These are phyloP conservation scores for Lanzia echinophila DNA, from an alignment of 2,329 filamentous ascomycete species.

Conservation along the genomic window DNA sequence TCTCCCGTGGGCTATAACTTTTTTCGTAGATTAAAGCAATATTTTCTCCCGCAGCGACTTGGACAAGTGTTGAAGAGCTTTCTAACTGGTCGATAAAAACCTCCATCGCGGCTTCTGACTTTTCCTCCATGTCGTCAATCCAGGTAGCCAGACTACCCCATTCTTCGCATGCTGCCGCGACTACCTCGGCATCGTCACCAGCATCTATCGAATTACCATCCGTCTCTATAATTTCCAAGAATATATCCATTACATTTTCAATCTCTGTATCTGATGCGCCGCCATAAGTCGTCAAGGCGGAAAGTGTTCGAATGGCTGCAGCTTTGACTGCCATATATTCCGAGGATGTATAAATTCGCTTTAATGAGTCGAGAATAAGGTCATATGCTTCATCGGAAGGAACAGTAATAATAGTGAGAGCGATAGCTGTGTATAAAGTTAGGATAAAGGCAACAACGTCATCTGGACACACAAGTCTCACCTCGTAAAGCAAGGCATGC, in stretches of 20 bases:
- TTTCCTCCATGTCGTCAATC: constrained; percentile 57
- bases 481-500: constrained; percentile 55
- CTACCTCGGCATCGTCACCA: constrained; percentile 52
- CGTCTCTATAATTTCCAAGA: constrained; percentile 61
- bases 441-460: background rate
- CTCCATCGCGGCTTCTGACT: constrained; percentile 58
- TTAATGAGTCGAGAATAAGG: constrained; percentile 47
- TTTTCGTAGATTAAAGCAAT: constrained; percentile 68
- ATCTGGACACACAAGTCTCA: constrained; percentile 21
- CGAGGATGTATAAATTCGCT: constrained; percentile 53
- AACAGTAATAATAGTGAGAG: constrained; percentile 56
- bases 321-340: constrained; percentile 51
- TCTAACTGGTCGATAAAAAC: constrained; percentile 65
- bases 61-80: constrained; percentile 53
- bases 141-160: constrained; percentile 64
- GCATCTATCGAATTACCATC: constrained; percentile 60
- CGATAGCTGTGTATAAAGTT: constrained; percentile 42
- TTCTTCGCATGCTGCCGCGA: constrained; percentile 59
- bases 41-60: constrained; percentile 64
- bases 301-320: constrained; percentile 60
- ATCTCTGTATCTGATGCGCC: constrained; percentile 57
- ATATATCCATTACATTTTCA: constrained; percentile 56
- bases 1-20: constrained; percentile 40
- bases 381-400: constrained; percentile 56
- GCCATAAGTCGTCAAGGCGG: constrained; percentile 56